Evolutionary conservation across 139 green algal genomes (phyloP).

Genomic region (Chlorella sp.): DNA sequence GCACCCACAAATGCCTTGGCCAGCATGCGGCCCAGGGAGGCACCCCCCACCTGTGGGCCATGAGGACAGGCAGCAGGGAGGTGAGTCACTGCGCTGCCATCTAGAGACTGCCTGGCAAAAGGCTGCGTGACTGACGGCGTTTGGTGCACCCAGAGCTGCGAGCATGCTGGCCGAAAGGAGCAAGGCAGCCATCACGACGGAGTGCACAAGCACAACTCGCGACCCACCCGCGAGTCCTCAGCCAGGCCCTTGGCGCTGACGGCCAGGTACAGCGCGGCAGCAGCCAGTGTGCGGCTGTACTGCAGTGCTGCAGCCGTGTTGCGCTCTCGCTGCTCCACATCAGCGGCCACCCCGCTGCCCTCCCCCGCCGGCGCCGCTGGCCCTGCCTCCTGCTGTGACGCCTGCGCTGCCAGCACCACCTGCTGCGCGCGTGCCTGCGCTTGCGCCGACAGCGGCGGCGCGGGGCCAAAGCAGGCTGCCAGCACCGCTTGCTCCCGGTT

Average conservation of each 20-base stretch:
- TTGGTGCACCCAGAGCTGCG: too few relatives aligned
- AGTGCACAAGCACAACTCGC: too few relatives aligned
- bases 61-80: background rate
- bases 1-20: background rate
- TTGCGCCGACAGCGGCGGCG: background rate
- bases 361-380: background rate
- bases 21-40: background rate
- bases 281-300: conserved; percentile 9
- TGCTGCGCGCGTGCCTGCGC: background rate
- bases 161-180: too few relatives aligned
- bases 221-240: too few relatives aligned
- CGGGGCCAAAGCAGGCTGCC: background rate
- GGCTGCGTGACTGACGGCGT: too few relatives aligned
- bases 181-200: too few relatives aligned
- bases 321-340: too few relatives aligned
- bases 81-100: too few relatives aligned
- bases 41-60: background rate
- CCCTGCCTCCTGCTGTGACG: background rate
- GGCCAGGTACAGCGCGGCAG: background rate
- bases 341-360: too few relatives aligned
- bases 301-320: background rate
- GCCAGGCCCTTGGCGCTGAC: background rate
- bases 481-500: conserved; percentile 9
- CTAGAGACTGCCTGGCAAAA: too few relatives aligned
- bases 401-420: background rate